Conservation (phyloP, 2,329 filamentous ascomycete genomes). For the Aspergillus versicolor region DNA sequence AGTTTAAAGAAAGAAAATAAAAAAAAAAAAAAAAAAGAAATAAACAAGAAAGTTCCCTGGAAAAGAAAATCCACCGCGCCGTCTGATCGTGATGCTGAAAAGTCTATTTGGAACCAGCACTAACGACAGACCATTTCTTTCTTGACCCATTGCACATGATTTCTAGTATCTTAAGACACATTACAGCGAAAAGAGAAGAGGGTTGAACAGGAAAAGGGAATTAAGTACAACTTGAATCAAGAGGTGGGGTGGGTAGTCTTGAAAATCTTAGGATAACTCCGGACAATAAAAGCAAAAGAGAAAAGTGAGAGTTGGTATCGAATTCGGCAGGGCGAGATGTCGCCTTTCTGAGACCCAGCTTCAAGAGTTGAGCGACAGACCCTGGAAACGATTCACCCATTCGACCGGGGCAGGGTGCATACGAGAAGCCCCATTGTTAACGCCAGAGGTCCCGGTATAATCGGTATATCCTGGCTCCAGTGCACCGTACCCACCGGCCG, state of each 20-base stretch:
- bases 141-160: constrained; percentile 26
- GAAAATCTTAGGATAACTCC: background rate
- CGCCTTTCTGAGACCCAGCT: background rate
- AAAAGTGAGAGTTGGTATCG: background rate
- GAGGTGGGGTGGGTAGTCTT: constrained; percentile 4
- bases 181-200: constrained; percentile 7
- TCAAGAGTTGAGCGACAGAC: constrained; percentile 67
- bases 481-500: constrained; percentile 35
- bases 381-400: constrained; percentile 66
- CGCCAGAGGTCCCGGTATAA: constrained; percentile 33
- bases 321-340: background rate
- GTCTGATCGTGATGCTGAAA: constrained; percentile 24
- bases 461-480: constrained; percentile 37
- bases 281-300: background rate
- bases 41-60: background rate
- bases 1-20: background rate
- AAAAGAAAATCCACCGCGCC: constrained; percentile 14
- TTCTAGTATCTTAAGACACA: constrained; percentile 25
- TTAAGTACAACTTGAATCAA: constrained; percentile 14
- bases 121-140: constrained; percentile 28
- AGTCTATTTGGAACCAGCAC: constrained; percentile 33
- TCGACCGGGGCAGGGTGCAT: constrained; percentile 47
- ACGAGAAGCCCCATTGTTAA: constrained; percentile 32
- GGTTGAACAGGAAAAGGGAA: constrained; percentile 4
- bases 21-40: background rate